Evolutionary conservation across 768 basidiomycete genomes (phyloP).

Genomic region (Lactifluus hygrophoroides): DNA sequence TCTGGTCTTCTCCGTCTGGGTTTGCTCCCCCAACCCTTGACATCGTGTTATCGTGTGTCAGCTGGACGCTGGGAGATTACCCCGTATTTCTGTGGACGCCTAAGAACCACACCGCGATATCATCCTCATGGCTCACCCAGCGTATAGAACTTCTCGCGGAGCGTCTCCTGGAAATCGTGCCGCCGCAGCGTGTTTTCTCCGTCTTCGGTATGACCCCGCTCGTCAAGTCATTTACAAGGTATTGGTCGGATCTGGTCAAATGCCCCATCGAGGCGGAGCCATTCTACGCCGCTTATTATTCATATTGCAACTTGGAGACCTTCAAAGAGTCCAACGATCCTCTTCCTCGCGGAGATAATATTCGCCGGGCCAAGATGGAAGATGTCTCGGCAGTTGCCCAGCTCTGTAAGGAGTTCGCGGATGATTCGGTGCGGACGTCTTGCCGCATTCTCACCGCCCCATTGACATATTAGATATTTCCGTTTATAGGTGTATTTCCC

Average conservation of each 20-base stretch:
- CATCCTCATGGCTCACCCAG: conserved; percentile 28
- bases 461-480: neutral
- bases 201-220: conserved; percentile 39
- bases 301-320: conserved; percentile 35
- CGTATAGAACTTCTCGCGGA: conserved; percentile 32
- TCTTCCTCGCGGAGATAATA: conserved; percentile 29
- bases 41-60: conserved; percentile 40
- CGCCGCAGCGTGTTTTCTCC: conserved; percentile 41
- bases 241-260: conserved; percentile 38
- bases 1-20: conserved; percentile 34
- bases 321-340: conserved; percentile 25
- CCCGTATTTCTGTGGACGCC: conserved; percentile 47
- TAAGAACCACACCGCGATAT: conserved; percentile 23
- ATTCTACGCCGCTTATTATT: conserved; percentile 43
- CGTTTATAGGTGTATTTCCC: conserved; percentile 37
- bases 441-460: neutral
- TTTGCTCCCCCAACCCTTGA: conserved; percentile 29
- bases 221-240: conserved; percentile 34
- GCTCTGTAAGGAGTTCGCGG: conserved; percentile 44
- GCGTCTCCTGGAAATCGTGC: conserved; percentile 32
- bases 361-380: conserved; percentile 31
- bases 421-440: conserved; percentile 37
- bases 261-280: conserved; percentile 33
- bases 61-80: conserved; percentile 36
- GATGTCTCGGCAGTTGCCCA: conserved; percentile 36